Conservation (phyloP, 805 yeast species). For the Hanseniaspora meyeri region DNA sequence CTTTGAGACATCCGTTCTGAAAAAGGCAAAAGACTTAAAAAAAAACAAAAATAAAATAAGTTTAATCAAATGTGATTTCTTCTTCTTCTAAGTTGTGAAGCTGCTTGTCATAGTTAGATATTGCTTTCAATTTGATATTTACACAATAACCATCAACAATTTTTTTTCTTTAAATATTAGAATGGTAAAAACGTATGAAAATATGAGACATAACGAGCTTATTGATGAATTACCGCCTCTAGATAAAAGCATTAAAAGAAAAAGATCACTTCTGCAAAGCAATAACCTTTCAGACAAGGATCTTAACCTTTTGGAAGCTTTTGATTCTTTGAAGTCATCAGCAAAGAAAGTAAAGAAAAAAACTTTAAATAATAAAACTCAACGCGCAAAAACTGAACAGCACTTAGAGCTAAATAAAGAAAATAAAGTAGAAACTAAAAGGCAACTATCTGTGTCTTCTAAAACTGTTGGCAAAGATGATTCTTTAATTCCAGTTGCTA, state of each 20-base stretch:
- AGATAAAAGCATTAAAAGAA: background rate
- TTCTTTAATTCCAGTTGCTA: background rate
- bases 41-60: background rate
- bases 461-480: background rate
- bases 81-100: background rate
- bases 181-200: background rate
- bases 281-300: background rate
- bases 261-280: background rate
- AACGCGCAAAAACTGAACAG: background rate
- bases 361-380: no score
- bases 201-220: background rate
- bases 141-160: background rate
- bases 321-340: background rate
- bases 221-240: background rate
- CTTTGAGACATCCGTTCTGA: background rate
- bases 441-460: background rate
- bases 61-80: background rate
- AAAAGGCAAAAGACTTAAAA: background rate
- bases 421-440: background rate
- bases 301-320: background rate
- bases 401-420: background rate
- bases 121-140: background rate
- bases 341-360: background rate
- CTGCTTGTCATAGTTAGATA: background rate
- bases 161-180: no score